Evolutionary conservation across 179 eudicot species (phyloP).

Genomic region (Sideroxylon spinosum): DNA sequence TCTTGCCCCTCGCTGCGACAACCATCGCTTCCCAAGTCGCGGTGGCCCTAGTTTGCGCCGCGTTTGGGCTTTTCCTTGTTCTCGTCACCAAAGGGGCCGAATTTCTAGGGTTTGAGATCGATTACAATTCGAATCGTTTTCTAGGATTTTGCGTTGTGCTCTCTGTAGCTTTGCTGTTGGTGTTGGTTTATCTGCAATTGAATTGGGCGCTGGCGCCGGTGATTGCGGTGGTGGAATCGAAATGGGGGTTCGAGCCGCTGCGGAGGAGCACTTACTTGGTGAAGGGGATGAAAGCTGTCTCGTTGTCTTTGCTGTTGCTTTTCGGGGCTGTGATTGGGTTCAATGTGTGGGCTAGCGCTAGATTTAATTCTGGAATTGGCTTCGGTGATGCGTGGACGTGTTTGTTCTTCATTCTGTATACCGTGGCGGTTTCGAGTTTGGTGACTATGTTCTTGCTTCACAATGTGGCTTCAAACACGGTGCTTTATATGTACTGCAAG

Average conservation of each 20-base stretch:
- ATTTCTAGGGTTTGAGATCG: slow-evolving; percentile 25
- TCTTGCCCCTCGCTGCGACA: slow-evolving; percentile 46
- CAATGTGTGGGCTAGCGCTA: slow-evolving; percentile 23
- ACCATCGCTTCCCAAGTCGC: slow-evolving; percentile 21
- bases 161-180: slow-evolving; percentile 16
- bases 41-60: slow-evolving; percentile 12
- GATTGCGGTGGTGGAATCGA: slow-evolving; percentile 58
- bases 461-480: slow-evolving; percentile 36
- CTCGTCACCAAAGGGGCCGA: slow-evolving; percentile 20
- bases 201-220: slow-evolving; percentile 49
- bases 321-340: slow-evolving; percentile 27
- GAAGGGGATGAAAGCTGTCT: slow-evolving; percentile 50
- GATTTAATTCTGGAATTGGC: slow-evolving; percentile 9
- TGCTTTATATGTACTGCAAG: slow-evolving; percentile 73
- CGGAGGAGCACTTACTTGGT: slow-evolving; percentile 47
- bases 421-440: slow-evolving; percentile 37
- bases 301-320: slow-evolving; percentile 35
- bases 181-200: slow-evolving; percentile 30
- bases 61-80: slow-evolving; percentile 18
- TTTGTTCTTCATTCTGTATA: slow-evolving; percentile 32
- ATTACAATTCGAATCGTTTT: slow-evolving; percentile 27
- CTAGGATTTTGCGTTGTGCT: slow-evolving; percentile 17
- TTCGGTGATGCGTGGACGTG: slow-evolving; percentile 32
- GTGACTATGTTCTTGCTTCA: slow-evolving; percentile 49
- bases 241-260: slow-evolving; percentile 61